Evolutionary conservation across 805 yeast species (phyloP).

Genomic region (Candida caryicola): DNA sequence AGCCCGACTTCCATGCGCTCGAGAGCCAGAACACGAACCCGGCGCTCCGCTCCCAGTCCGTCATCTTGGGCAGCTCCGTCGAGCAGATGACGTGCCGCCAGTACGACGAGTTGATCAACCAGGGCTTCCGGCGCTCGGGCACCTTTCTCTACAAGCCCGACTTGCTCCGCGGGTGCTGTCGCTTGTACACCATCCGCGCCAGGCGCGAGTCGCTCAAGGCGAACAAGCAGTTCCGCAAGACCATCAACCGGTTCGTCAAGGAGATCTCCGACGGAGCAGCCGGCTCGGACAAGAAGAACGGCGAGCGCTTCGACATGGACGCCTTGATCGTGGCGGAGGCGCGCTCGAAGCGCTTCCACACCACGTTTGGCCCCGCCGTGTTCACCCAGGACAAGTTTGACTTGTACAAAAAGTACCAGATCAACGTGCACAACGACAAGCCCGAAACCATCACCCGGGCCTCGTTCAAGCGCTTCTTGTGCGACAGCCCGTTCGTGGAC

Average conservation of each 20-base stretch:
- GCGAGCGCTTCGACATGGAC: constrained; percentile 17
- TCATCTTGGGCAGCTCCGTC: constrained; percentile 39
- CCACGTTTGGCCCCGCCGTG: constrained; percentile 52
- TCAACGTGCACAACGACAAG: constrained; percentile 62
- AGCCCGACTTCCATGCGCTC: constrained; percentile 39
- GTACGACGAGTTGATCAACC: constrained; percentile 65
- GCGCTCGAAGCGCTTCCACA: constrained; percentile 29
- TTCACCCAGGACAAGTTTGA: constrained; percentile 58
- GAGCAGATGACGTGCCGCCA: constrained; percentile 46
- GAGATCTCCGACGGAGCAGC: constrained; percentile 19
- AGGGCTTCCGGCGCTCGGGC: constrained; percentile 82
- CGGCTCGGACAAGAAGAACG: constrained; percentile 12
- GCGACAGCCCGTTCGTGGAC: constrained; percentile 59
- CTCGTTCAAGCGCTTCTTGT: constrained; percentile 64
- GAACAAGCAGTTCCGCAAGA: constrained; percentile 64
- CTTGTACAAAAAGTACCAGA: constrained; percentile 68
- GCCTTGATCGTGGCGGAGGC: constrained; percentile 43
- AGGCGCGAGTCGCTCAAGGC: constrained; percentile 43
- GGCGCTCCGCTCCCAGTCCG: constrained; percentile 16
- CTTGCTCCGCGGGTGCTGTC: constrained; percentile 68
- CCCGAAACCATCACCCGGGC: constrained; percentile 41
- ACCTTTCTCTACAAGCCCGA: constrained; percentile 63
- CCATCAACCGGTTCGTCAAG: constrained; percentile 57
- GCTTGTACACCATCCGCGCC: constrained; percentile 75
- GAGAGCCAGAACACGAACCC: constrained; percentile 27